phyloP scores from a whole-genome alignment of 768 basidiomycete species.

The Obba rivulosa region DNA sequence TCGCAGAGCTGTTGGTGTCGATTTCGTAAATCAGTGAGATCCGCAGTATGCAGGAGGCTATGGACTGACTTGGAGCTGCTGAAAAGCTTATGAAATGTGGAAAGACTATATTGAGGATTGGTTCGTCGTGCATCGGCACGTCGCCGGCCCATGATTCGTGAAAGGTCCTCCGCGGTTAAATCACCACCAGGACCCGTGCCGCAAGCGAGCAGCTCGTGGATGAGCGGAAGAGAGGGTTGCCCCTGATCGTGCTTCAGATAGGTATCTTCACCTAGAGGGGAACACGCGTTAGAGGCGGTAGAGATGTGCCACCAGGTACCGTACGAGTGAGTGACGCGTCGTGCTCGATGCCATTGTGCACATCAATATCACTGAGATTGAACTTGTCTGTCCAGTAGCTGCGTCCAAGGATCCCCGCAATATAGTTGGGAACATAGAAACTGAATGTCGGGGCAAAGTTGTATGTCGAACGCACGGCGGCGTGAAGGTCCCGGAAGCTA shows the following conservation, averaged over 20 bases:
- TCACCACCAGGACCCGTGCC: constrained; percentile 48
- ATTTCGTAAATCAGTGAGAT: too few relatives aligned
- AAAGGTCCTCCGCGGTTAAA: constrained; percentile 56
- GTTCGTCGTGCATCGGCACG: constrained; percentile 46
- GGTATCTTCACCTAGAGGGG: constrained; percentile 46
- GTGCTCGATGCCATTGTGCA: constrained; percentile 76
- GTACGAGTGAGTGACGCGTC: constrained; percentile 58
- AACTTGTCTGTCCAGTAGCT: constrained; percentile 53
- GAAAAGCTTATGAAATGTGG: constrained; percentile 51
- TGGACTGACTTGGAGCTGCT: constrained; percentile 60
- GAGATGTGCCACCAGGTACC: constrained; percentile 16
- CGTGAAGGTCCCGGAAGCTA: constrained; percentile 43
- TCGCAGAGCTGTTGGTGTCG: constrained; percentile 43
- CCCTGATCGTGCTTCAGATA: constrained; percentile 47
- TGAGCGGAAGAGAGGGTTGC: constrained; percentile 37
- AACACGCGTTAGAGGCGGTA: neutral
- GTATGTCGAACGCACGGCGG: constrained; percentile 47
- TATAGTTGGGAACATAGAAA: constrained; percentile 57
- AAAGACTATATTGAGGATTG: constrained; percentile 55
- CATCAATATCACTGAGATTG: constrained; percentile 59
- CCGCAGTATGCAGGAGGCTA: too few relatives aligned
- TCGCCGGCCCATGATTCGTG: constrained; percentile 52
- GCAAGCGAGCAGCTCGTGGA: constrained; percentile 50
- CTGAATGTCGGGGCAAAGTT: constrained; percentile 70
- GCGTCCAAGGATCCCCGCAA: constrained; percentile 53